Evolutionary conservation across 73 alveolate species (phyloP).

Genomic region (Urostyla sp.): DNA sequence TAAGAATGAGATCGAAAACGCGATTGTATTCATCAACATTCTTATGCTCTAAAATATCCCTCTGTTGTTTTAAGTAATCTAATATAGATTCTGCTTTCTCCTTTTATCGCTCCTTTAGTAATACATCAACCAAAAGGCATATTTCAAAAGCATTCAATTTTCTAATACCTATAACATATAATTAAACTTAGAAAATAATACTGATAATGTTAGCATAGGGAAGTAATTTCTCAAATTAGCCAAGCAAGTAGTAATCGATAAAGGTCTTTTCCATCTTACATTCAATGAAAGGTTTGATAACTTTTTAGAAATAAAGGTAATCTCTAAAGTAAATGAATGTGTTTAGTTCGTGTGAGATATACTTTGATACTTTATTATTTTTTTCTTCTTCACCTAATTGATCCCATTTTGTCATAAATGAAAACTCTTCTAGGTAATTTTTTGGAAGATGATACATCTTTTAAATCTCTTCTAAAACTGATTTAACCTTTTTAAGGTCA

Average conservation of each 20-base stretch:
- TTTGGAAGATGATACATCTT: too few relatives aligned
- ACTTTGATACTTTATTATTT: constrained; percentile 69
- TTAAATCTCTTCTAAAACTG: constrained; percentile 58
- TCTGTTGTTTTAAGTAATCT: constrained; percentile 36
- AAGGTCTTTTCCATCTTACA: constrained; percentile 79
- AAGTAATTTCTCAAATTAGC: constrained; percentile 16
- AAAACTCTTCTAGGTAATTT: too few relatives aligned
- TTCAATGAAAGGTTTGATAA: constrained; percentile 70
- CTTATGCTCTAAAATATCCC: constrained; percentile 24
- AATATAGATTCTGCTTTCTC: constrained; percentile 65
- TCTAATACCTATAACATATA: too few relatives aligned
- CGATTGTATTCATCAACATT: constrained; percentile 53
- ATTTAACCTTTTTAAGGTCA: constrained; percentile 59
- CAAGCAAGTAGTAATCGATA: constrained; percentile 58
- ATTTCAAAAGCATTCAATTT: constrained; percentile 72
- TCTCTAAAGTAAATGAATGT: constrained; percentile 81
- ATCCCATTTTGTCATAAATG: constrained; percentile 83
- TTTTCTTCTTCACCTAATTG: constrained; percentile 66
- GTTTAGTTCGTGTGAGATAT: constrained; percentile 75
- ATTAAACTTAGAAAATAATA: too few relatives aligned
- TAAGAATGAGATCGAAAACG: constrained; percentile 77
- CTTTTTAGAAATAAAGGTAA: constrained; percentile 67
- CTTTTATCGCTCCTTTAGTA: constrained; percentile 6
- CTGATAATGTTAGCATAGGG: neutral
- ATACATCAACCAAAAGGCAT: constrained; percentile 56